A percentile compares a stretch with the other conserved stretches of the same genome.
phyloP scores from a whole-genome alignment of 345 rosid genomes.

The Viola odorata region DNA sequence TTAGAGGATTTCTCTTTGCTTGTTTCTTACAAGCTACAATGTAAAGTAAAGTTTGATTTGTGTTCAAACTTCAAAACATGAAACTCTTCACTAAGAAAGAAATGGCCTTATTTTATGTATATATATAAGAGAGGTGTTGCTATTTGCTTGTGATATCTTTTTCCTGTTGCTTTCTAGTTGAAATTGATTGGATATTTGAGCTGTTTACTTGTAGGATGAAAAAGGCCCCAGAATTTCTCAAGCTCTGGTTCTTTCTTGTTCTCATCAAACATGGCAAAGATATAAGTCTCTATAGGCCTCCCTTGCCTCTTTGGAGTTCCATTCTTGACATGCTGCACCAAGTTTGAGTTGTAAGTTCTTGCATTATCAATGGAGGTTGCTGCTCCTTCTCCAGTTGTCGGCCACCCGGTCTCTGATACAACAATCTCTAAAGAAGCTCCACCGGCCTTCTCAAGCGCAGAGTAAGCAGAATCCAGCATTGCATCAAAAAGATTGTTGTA shows the following conservation, averaged over 20 bases:
- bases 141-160: not conserved
- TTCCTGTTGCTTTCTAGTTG: not conserved
- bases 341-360: conserved; percentile 13
- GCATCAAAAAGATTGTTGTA: conserved; percentile 20
- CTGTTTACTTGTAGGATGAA: conserved; percentile 7
- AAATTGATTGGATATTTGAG: conserved; percentile 10
- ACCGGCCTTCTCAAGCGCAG: conserved; percentile 20
- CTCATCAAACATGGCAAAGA: conserved; percentile 29
- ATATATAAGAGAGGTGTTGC: too few species aligned
- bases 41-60: too few species aligned
- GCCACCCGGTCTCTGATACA: conserved; percentile 31
- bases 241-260: conserved; percentile 4
- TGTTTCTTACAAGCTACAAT: too few species aligned
- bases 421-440: conserved; percentile 16
- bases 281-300: conserved; percentile 17
- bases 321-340: conserved; percentile 14
- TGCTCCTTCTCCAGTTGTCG: conserved; percentile 8
- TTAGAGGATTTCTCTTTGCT: too few species aligned
- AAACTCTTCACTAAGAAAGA: not conserved
- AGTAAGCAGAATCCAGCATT: conserved; percentile 9
- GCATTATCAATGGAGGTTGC: conserved; percentile 18
- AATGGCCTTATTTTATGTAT: too few species aligned
- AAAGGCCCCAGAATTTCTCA: conserved; percentile 19
- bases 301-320: conserved; percentile 31
- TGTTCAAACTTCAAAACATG: not conserved